phyloP scores from a whole-genome alignment of 768 basidiomycete species.

The Macrolepiota dolichaula region DNA sequence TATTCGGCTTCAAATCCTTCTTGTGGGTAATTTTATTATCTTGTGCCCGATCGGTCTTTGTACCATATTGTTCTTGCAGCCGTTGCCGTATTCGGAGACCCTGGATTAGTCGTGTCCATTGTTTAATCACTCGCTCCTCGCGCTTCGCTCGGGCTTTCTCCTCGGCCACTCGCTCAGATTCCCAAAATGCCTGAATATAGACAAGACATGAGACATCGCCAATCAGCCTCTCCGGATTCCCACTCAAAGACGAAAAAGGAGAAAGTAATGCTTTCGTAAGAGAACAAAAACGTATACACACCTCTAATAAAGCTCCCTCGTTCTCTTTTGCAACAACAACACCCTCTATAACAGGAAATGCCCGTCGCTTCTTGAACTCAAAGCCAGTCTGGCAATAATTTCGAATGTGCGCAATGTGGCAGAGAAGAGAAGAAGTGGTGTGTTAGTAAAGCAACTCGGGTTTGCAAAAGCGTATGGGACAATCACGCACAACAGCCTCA shows the following conservation, averaged over 20 bases:
- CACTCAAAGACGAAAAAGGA: background rate
- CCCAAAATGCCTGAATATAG: constrained; percentile 71
- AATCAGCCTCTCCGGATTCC: constrained; percentile 2
- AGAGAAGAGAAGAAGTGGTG: background rate
- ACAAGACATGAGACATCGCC: constrained; percentile 8
- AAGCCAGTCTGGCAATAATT: constrained; percentile 81
- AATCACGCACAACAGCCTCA: constrained; percentile 86
- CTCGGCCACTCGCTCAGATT: constrained; percentile 72
- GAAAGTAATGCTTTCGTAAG: background rate
- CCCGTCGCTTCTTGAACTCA: constrained; percentile 91
- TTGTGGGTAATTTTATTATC: background rate
- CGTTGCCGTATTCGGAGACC: constrained; percentile 85
- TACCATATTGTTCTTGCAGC: constrained; percentile 76
- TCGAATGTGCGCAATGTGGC: background rate
- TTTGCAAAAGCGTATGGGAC: constrained; percentile 1
- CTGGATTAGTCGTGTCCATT: constrained; percentile 85
- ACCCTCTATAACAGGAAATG: constrained; percentile 80
- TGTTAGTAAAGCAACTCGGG: constrained; percentile 12
- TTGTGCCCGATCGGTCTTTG: constrained; percentile 1
- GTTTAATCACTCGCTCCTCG: constrained; percentile 78
- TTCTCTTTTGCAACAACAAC: constrained; percentile 85
- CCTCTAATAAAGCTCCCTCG: constrained; percentile 72
- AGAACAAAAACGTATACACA: constrained; percentile 27
- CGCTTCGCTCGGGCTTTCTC: constrained; percentile 74
- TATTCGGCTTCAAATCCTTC: constrained; percentile 9